Conservation (phyloP, 768 basidiomycete genomes). For the Suillus subaureus region DNA sequence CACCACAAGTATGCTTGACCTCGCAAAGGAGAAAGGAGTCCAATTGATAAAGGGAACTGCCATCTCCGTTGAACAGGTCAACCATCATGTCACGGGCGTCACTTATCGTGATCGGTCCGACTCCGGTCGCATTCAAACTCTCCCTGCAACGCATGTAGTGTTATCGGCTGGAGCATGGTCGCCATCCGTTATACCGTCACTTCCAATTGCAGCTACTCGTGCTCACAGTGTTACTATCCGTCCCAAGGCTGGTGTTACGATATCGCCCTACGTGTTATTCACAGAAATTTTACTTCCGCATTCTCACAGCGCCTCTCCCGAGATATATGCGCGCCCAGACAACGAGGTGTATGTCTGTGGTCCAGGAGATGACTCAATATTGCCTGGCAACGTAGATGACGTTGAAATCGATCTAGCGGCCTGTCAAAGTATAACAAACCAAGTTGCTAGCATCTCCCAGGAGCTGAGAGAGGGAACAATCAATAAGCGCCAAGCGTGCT, state of each 20-base stretch:
- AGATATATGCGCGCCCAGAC: slow-evolving; percentile 73
- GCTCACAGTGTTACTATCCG: slow-evolving; percentile 75
- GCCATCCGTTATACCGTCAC: slow-evolving; percentile 51
- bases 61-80: slow-evolving; percentile 45
- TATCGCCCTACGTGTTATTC: slow-evolving; percentile 82
- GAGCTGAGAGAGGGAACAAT: slow-evolving; percentile 56
- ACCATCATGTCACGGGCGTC: slow-evolving; percentile 50
- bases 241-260: slow-evolving; percentile 42
- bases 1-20: slow-evolving; percentile 69
- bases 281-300: slow-evolving; percentile 62
- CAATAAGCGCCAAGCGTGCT: slow-evolving; percentile 71
- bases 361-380: slow-evolving; percentile 68
- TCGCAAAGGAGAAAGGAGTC: slow-evolving; percentile 59
- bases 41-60: slow-evolving; percentile 49
- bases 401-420: slow-evolving; percentile 59
- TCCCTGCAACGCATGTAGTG: slow-evolving; percentile 69
- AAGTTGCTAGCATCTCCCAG: slow-evolving; percentile 63
- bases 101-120: slow-evolving; percentile 32
- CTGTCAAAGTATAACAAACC: slow-evolving; percentile 55
- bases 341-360: slow-evolving; percentile 80
- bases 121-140: slow-evolving; percentile 29
- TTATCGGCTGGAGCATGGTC: slow-evolving; percentile 91
- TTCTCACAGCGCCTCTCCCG: slow-evolving; percentile 47
- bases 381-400: slow-evolving; percentile 74
- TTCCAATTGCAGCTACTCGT: slow-evolving; percentile 65